A percentile compares a stretch with the other conserved stretches of the same genome.
phyloP scores from a whole-genome alignment of 2,329 filamentous ascomycete genomes.

The Furcasterigmium furcatum region DNA sequence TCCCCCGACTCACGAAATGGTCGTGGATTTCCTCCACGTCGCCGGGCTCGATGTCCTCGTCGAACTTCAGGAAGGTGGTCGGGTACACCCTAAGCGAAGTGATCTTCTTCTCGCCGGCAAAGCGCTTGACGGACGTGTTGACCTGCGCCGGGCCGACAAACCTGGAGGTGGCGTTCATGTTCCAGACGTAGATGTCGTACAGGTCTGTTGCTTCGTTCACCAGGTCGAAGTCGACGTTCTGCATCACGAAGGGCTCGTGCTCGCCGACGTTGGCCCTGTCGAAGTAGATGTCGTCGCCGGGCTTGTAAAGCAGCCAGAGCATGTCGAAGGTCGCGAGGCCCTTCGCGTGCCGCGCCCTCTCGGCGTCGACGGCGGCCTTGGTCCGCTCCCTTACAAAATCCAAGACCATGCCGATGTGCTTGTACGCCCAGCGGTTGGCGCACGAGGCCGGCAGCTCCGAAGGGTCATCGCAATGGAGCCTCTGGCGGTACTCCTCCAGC shows the following conservation, averaged over 20 bases:
- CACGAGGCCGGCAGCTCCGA: constrained; percentile 1
- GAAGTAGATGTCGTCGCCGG: constrained; percentile 7
- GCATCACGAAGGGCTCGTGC: constrained; percentile 5
- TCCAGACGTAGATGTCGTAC: background rate
- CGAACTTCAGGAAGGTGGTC: constrained; percentile 8
- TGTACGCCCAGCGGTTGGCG: constrained; percentile 5
- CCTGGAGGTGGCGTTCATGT: constrained; percentile 3
- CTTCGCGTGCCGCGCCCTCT: constrained; percentile 8
- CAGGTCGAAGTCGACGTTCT: background rate
- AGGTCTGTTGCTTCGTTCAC: background rate
- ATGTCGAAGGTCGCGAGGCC: constrained; percentile 12
- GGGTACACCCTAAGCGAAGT: constrained; percentile 5
- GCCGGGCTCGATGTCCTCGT: background rate
- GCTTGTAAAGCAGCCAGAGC: constrained; percentile 14
- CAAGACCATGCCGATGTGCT: constrained; percentile 9
- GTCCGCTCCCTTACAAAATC: constrained; percentile 8
- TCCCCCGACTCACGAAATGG: constrained; percentile 8
- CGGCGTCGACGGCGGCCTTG: constrained; percentile 4
- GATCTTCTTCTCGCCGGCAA: constrained; percentile 10
- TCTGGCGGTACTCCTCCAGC: too few relatives aligned
- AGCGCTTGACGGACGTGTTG: background rate
- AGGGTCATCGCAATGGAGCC: too few relatives aligned
- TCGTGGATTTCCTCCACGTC: constrained; percentile 1
- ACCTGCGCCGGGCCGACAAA: background rate
- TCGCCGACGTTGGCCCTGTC: constrained; percentile 3